Evolutionary conservation across 805 yeast species (phyloP), one percentile per base, ranked within the genome.

Genomic region (Candida michaelii): DNA sequence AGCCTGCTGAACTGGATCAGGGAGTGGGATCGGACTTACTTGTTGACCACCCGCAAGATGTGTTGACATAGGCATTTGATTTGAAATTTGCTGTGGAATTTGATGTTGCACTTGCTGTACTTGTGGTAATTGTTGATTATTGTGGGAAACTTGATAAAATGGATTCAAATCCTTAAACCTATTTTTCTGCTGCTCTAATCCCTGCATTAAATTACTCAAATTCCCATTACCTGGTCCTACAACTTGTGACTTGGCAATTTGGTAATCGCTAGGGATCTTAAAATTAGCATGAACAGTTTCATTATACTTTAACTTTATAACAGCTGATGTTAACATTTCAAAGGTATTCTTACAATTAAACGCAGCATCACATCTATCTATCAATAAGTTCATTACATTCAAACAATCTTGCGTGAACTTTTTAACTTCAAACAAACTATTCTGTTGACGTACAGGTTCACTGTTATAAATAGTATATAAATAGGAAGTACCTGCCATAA

Each of bases 401-500:
- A 80, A 67, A 38, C 86, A 80, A 32, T 74, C 73, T 19, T 68
- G 69, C 17, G 85, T 79, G 25, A 82, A 70, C 36, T 49, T 74
- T 44, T 64, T 64, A 29, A 69, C 69, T 15, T 60, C 79, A 16
- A 70, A 68, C 15, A 79, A 50, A 1, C 74, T 58, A 14, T 79
- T 71, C 5, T 64, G 63, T 5, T 62, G 56, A 16, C 83, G 60
- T 2, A 76, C 78, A 36, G 72, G 74, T n/a, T 71, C 71, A 27
- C 86, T 78, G 58, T 84, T 84, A 58, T 85, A 89, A 11, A 88
- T 71, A 1, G 89, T 77, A 57, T 85, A 89, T 33, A 89, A 66
- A 52, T 80, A 89, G 1, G 96, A 84, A 19, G 91, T 84, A 0
- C 95, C 95, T 0, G 96, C 90, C 85, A 86, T 83, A 58, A 88